phyloP scores from a whole-genome alignment of 2,329 filamentous ascomycete species.

The Diaporthe velutina region DNA sequence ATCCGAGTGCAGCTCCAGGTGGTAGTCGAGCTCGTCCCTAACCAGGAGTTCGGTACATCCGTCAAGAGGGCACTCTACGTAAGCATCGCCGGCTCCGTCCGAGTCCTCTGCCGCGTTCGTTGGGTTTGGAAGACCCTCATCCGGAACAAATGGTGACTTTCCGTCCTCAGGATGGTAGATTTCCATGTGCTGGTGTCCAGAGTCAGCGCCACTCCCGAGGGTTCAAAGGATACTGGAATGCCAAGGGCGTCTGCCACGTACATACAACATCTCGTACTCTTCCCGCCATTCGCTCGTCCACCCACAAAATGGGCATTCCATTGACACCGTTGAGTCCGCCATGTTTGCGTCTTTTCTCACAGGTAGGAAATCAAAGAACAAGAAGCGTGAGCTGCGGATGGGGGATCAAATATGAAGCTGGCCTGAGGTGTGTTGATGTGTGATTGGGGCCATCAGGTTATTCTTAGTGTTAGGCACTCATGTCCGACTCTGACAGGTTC shows the following conservation, averaged over 20 bases:
- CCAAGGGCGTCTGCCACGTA: slow-evolving; percentile 42
- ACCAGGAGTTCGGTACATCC: slow-evolving; percentile 72
- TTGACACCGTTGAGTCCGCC: neutral
- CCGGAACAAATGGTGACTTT: slow-evolving; percentile 42
- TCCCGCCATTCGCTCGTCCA: slow-evolving; percentile 46
- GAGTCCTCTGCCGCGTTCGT: slow-evolving; percentile 35
- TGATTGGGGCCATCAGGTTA: slow-evolving; percentile 35
- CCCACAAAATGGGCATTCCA: slow-evolving; percentile 54
- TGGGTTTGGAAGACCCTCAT: slow-evolving; percentile 39
- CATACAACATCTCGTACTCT: slow-evolving; percentile 52
- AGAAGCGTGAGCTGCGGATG: neutral
- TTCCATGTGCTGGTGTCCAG: slow-evolving; percentile 46
- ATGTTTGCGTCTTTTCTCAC: neutral
- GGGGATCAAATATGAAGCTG: neutral
- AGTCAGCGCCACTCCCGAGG: slow-evolving; percentile 35
- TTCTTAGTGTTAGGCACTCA: slow-evolving; percentile 34
- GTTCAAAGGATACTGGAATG: slow-evolving; percentile 5
- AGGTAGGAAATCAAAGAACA: neutral
- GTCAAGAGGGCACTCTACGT: slow-evolving; percentile 66
- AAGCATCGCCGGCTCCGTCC: slow-evolving; percentile 51
- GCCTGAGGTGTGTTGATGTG: neutral
- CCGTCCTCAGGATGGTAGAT: slow-evolving; percentile 45
- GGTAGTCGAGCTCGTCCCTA: slow-evolving; percentile 65
- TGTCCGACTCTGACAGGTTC: slow-evolving; percentile 16
- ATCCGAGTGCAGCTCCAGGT: slow-evolving; percentile 70